Percentiles rank a stretch among this genome's conserved stretches.
phyloP scores from a whole-genome alignment of 2,329 filamentous ascomycete species.

The Cercospora brassicicola region DNA sequence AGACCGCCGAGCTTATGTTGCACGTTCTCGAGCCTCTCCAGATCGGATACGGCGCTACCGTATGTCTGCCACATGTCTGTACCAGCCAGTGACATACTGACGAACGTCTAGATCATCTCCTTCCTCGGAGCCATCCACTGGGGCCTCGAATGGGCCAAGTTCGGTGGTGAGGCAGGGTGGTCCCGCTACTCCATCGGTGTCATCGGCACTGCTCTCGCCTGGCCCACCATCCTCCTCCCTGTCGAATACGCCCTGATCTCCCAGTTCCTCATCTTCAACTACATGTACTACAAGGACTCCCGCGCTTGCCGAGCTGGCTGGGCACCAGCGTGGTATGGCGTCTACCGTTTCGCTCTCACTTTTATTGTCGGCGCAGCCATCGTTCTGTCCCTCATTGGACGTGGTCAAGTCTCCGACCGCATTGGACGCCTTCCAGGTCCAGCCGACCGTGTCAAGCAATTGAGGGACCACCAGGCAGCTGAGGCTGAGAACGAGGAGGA shows the following conservation, averaged over 20 bases:
- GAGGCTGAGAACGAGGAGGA: constrained; percentile 37
- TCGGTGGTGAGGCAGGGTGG: constrained; percentile 66
- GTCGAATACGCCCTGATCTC: constrained; percentile 80
- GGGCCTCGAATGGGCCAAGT: constrained; percentile 81
- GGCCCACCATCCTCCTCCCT: constrained; percentile 84
- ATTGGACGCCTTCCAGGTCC: constrained; percentile 49
- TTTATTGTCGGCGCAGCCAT: constrained; percentile 84
- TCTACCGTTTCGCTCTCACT: constrained; percentile 88
- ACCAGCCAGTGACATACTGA: neutral
- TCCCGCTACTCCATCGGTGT: constrained; percentile 83
- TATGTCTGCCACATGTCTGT: constrained; percentile 45
- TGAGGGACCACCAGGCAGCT: constrained; percentile 44
- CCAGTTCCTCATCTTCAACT: constrained; percentile 82
- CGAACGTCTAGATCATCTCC: constrained; percentile 69
- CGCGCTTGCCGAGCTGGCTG: constrained; percentile 71
- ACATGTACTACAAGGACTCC: constrained; percentile 81
- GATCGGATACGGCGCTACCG: constrained; percentile 84
- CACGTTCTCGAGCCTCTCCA: constrained; percentile 81
- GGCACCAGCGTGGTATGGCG: constrained; percentile 81
- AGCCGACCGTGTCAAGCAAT: constrained; percentile 51
- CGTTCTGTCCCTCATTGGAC: constrained; percentile 75
- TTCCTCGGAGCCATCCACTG: constrained; percentile 94
- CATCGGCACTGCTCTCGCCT: constrained; percentile 74
- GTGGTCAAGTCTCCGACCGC: constrained; percentile 70
- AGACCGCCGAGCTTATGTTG: constrained; percentile 71